These are phyloP conservation scores for Quercus alba DNA, from an alignment of 306 rosid species.

Conservation along the genomic window DNA sequence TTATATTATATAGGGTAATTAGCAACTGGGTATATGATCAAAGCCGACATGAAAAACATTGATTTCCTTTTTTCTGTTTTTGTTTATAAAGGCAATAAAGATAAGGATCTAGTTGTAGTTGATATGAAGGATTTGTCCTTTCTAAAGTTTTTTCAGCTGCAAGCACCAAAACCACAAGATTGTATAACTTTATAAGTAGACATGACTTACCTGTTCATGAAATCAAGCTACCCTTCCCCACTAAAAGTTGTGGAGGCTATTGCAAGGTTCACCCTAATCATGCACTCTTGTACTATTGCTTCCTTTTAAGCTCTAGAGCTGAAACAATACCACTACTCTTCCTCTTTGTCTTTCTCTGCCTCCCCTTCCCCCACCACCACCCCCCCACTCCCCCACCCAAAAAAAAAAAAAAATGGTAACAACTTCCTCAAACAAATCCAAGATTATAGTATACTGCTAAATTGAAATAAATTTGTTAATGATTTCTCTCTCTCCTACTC, in stretches of 20 bases:
- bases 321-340: neutral
- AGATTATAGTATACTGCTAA: neutral
- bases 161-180: constrained; percentile 32
- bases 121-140: constrained; percentile 23
- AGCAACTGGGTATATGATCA: neutral
- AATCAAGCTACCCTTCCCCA: constrained; percentile 5
- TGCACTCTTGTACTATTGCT: constrained; percentile 2
- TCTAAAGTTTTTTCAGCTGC: constrained; percentile 13
- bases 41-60: neutral
- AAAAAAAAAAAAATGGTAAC: constrained; percentile 48
- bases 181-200: constrained; percentile 18
- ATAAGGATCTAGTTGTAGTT: constrained; percentile 13
- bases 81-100: neutral
- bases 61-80: neutral
- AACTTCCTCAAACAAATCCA: constrained; percentile 11
- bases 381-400: neutral
- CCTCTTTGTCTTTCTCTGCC: neutral
- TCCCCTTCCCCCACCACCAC: neutral
- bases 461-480: neutral
- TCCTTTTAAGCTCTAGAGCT: neutral
- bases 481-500: neutral
- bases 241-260: constrained; percentile 37
- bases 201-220: neutral
- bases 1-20: too few relatives aligned
- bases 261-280: constrained; percentile 13